These are phyloP conservation scores for Alternaria sp. DNA, from an alignment of 2,329 filamentous ascomycete genomes.

Conservation along the genomic window DNA sequence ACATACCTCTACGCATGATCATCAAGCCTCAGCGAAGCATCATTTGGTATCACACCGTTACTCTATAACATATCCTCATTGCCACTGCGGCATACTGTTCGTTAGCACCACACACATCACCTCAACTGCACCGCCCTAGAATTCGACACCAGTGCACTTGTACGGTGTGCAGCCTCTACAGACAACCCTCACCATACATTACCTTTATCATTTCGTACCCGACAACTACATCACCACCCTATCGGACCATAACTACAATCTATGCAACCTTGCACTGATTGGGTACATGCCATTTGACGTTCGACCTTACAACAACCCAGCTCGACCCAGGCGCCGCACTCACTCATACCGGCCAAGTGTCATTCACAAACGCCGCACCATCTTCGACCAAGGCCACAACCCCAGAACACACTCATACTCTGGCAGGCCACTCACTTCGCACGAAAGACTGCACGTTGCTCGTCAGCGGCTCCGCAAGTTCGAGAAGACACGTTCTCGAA, in stretches of 20 bases:
- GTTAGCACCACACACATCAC: neutral
- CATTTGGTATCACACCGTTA: neutral
- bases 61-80: neutral
- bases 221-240: neutral
- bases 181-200: neutral
- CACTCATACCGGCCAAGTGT: neutral
- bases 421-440: constrained; percentile 4
- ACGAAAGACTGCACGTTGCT: constrained; percentile 16
- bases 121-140: neutral
- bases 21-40: neutral
- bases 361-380: neutral
- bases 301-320: neutral
- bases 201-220: neutral
- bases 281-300: constrained; percentile 9
- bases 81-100: neutral
- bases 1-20: neutral
- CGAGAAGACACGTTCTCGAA: constrained; percentile 8
- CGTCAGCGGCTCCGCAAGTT: constrained; percentile 16
- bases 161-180: neutral
- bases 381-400: constrained; percentile 1
- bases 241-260: neutral
- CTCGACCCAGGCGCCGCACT: neutral
- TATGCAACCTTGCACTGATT: neutral
- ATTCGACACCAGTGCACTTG: neutral
- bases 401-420: neutral